Conservation (phyloP, 768 basidiomycete genomes). For the Phallus indusiatus region DNA sequence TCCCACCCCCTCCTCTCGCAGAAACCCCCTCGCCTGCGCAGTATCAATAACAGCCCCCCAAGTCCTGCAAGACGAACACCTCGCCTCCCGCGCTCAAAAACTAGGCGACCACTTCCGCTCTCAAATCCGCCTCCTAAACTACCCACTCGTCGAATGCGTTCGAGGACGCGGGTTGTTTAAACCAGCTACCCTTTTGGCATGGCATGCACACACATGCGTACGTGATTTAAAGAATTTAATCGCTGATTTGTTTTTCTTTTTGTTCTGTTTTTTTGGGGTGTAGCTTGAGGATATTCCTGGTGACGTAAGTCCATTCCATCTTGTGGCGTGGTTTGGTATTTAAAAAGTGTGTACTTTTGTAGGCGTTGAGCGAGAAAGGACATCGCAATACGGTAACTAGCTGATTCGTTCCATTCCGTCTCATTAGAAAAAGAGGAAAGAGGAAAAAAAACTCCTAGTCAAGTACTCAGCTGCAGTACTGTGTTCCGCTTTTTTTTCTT, state of each 20-base stretch:
- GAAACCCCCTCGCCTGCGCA: conserved; percentile 94
- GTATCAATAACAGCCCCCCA: conserved; percentile 86
- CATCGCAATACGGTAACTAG: conserved; percentile 31
- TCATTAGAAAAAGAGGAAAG: too few relatives aligned
- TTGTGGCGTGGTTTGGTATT: neutral
- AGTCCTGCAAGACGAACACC: conserved; percentile 82
- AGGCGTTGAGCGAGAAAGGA: conserved; percentile 48
- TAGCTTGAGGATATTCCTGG: conserved; percentile 57
- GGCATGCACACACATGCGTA: too few relatives aligned
- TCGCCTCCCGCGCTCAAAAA: conserved; percentile 78
- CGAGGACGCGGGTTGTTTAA: conserved; percentile 58
- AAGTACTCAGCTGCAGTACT: too few relatives aligned
- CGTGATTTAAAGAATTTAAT: too few relatives aligned
- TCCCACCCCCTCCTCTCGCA: conserved; percentile 18
- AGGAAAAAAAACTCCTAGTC: too few relatives aligned
- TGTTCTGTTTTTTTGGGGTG: too few relatives aligned
- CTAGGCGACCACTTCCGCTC: conserved; percentile 79
- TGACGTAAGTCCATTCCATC: conserved; percentile 19
- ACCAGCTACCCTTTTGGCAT: too few relatives aligned
- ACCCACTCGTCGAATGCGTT: conserved; percentile 67
- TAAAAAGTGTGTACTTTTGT: neutral
- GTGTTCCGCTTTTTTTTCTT: too few relatives aligned
- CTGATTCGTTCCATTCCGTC: conserved; percentile 7
- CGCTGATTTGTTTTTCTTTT: too few relatives aligned
- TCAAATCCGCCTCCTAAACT: conserved; percentile 47